Evolutionary conservation across 1,139 yeast species (phyloP), one percentile per base, ranked within the genome.

Genomic region (Tardiomyces blankii): DNA sequence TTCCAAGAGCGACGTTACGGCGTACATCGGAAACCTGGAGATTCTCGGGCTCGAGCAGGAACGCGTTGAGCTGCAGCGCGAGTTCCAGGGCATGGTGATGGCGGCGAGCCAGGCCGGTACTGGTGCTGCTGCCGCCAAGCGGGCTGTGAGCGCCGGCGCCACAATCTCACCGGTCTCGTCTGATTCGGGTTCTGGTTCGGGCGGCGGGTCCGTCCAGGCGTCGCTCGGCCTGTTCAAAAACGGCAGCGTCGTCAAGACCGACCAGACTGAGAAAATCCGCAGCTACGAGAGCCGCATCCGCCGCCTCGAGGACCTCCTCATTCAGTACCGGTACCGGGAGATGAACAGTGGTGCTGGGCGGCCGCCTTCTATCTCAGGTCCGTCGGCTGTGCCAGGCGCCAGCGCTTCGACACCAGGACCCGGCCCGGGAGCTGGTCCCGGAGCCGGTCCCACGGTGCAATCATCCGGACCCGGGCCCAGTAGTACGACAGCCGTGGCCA

Each of bases 201-300:
- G 35, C 5, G 3, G 9, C 3, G 16, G n/a, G 3, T 30, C 35
- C 5, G 35, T 30, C n/a, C 25, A 7, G 4, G 25, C 25, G 25
- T 21, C 25, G 25, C 25, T 21, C 25, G 25, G 7, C 7, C 25
- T 21, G 25, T n/a, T 35, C 39, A 35, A 14, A 14, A 16, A 35
- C 18, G 39, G 39, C 19, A 16, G 19, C 13, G 39, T 35, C 11
- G 13, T 16, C 39, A 16, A 16, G 39, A 14, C 39, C 3, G 19
- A 14, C 39, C 39, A n/a, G 39, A 16, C 39, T 3, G 19, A 16
- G 5, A 16, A n/a, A 5, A 16, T 35, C 39, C 18, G 19, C 23
- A 44, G 57, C 25, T 60, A 67, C 44, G 66, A 68, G 49, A 53
- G 67, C 23, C 58, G 71, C 27, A 63, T 67, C 43, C 59, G 66